Percentiles rank a stretch among this genome's conserved stretches.
phyloP scores from a whole-genome alignment of 805 yeast genomes.

The Pichia pseudocactophila region DNA sequence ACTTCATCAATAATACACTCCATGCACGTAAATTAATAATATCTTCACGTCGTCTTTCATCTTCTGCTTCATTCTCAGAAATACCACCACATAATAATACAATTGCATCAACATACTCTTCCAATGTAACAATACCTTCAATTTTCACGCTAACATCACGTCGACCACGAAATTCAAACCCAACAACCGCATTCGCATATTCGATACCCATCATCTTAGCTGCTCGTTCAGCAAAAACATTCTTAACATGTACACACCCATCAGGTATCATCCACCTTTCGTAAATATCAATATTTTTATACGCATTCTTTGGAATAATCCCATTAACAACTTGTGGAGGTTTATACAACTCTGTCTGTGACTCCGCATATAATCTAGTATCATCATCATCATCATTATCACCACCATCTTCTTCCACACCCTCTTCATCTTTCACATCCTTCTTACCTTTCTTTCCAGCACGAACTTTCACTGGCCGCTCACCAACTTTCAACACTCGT shows the following conservation, averaged over 20 bases:
- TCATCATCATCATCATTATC: slow-evolving; percentile 45
- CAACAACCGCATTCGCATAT: slow-evolving; percentile 79
- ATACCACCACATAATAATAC: slow-evolving; percentile 40
- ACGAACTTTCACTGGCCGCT: slow-evolving; percentile 48
- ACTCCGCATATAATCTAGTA: slow-evolving; percentile 59
- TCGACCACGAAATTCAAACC: slow-evolving; percentile 58
- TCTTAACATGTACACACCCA: slow-evolving; percentile 56
- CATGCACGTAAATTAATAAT: slow-evolving; percentile 43
- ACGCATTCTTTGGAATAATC: slow-evolving; percentile 62
- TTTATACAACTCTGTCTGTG: slow-evolving; percentile 62
- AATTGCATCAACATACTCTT: slow-evolving; percentile 53
- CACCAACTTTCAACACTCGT: slow-evolving; percentile 61
- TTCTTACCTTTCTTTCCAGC: slow-evolving; percentile 17
- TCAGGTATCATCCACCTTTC: slow-evolving; percentile 73
- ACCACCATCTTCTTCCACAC: slow-evolving; percentile 21
- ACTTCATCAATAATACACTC: slow-evolving; percentile 43
- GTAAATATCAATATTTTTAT: slow-evolving; percentile 78
- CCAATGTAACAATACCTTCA: slow-evolving; percentile 70
- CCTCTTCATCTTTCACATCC: not conserved
- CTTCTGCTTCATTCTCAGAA: slow-evolving; percentile 40
- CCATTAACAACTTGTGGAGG: slow-evolving; percentile 68
- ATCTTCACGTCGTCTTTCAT: slow-evolving; percentile 35
- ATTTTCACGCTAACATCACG: slow-evolving; percentile 48
- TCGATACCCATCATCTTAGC: slow-evolving; percentile 64
- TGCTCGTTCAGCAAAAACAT: slow-evolving; percentile 54